Evolutionary conservation across 2,329 filamentous ascomycete genomes (phyloP).

Genomic region (Eutypella sp.): DNA sequence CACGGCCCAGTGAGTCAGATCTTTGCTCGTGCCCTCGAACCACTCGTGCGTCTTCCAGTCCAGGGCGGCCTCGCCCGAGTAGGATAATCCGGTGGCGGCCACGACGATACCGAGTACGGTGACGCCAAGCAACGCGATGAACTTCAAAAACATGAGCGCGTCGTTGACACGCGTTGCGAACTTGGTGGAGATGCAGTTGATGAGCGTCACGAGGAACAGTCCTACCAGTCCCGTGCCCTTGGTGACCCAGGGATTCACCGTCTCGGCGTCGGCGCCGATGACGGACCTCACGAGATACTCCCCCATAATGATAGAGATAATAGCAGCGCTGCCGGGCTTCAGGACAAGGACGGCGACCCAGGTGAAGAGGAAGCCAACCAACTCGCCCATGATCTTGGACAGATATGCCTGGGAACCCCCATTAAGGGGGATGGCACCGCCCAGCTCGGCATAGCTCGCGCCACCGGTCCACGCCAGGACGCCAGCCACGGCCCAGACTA

Average conservation of each 20-base stretch:
- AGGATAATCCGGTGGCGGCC: constrained; percentile 77
- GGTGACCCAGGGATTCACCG: constrained; percentile 80
- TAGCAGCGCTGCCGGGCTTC: constrained; percentile 89
- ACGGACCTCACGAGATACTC: constrained; percentile 90
- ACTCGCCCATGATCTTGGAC: constrained; percentile 92
- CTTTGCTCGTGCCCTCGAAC: constrained; percentile 80
- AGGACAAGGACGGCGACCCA: constrained; percentile 94
- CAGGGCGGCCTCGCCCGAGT: constrained; percentile 65
- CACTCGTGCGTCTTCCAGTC: constrained; percentile 86
- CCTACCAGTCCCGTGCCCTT: constrained; percentile 80
- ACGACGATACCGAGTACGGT: constrained; percentile 87
- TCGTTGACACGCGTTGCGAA: constrained; percentile 85
- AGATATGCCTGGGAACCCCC: constrained; percentile 92
- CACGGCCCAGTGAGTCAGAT: constrained; percentile 84
- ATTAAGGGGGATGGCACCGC: constrained; percentile 91
- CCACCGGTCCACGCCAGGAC: constrained; percentile 93
- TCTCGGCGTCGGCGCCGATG: constrained; percentile 79
- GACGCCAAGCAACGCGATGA: constrained; percentile 80
- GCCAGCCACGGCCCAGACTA: constrained; percentile 92
- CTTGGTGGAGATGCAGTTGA: constrained; percentile 90
- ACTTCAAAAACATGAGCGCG: constrained; percentile 95
- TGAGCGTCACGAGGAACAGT: constrained; percentile 67
- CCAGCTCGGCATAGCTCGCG: constrained; percentile 90
- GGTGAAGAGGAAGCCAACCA: constrained; percentile 89
- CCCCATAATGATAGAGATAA: constrained; percentile 96